Conservation (phyloP, 495 filamentous ascomycete genomes). For the Aspergillus coremiiformis region DNA sequence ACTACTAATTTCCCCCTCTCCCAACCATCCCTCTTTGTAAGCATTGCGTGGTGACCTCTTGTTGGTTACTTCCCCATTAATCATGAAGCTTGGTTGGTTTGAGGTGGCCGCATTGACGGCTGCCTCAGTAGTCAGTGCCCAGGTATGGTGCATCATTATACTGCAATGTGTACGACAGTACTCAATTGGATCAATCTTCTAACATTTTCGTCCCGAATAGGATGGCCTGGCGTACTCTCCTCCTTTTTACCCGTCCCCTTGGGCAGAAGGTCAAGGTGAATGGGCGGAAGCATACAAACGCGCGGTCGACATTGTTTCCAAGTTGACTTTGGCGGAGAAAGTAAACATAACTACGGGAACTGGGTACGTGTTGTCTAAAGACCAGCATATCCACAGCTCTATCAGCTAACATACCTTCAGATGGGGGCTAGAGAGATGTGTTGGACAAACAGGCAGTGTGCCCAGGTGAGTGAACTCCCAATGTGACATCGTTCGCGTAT, state of each 20-base stretch:
- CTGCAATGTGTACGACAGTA: not conserved
- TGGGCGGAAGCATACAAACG: conserved; percentile 75
- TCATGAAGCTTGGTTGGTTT: conserved; percentile 37
- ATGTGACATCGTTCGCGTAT: conserved; percentile 24
- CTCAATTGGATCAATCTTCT: not conserved
- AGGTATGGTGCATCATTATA: conserved; percentile 12
- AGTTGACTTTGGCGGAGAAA: conserved; percentile 82
- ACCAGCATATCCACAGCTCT: not conserved
- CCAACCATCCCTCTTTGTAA: not conserved
- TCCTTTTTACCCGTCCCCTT: conserved; percentile 79
- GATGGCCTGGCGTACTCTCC: conserved; percentile 41
- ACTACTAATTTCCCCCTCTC: not conserved
- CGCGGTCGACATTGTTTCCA: conserved; percentile 70
- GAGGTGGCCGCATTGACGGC: conserved; percentile 29
- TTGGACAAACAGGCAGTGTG: conserved; percentile 56
- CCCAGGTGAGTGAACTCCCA: conserved; percentile 22
- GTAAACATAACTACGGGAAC: conserved; percentile 86
- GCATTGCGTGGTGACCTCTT: not conserved
- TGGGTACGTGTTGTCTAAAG: conserved; percentile 41
- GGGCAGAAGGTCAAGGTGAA: conserved; percentile 59
- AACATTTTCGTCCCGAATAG: not conserved
- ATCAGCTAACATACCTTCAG: conserved; percentile 28
- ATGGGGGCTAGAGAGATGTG: conserved; percentile 71
- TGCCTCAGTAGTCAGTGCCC: conserved; percentile 32
- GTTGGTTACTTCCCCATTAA: conserved; percentile 9